Evolutionary conservation across 768 basidiomycete genomes (phyloP), one percentile per base, ranked within the genome.

Genomic region (Phlegmacium glaucopus): DNA sequence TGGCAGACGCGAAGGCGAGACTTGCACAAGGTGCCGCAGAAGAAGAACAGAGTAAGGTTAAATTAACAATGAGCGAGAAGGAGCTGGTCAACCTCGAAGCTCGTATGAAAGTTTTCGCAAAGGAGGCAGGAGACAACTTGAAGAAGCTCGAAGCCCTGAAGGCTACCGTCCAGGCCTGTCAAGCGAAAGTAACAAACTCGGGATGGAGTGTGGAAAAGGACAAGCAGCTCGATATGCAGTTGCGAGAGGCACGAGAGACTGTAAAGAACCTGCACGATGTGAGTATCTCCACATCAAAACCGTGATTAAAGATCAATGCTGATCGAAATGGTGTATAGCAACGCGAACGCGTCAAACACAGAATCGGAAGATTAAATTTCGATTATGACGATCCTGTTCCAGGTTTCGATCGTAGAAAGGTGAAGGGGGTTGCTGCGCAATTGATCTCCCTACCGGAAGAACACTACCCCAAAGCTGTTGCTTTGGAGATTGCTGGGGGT

Each of bases 401-500:
- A 1, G 75, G 78, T 54, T 99, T 98, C 58, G 89, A 98, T 63
- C 78, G 86, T 28, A 69, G 70, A 16, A 85, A 86, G 57, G 96
- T 98, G 59, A 94, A 93, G 62, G 96, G 96, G 25, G 78, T 91
- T 11, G 89, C 96, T 12, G 95, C 90, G 0, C 82, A 82, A n/a
- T 75, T 98, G n/a, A 82, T 97, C 55, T 74, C 80, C 0, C 78
- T 99, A 1, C 75, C 82, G 29, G 68, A 77, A 12, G 71, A 77
- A 36, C 80, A 95, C 62, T 83, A 82, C 61, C 71, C 84, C 59
- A 87, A 88, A 48, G 81, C 93, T 1, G 93, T 90, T 0, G 96
- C 96, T 2, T 76, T 98, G 4, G 96, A 99, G 66, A 85, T 97
- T 52, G 83, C 90, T 13, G 94, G 94, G 0, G 94, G 94, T 0